Conservation (phyloP, 208 protist genomes). For the Kentomonas sorsogonicus region DNA sequence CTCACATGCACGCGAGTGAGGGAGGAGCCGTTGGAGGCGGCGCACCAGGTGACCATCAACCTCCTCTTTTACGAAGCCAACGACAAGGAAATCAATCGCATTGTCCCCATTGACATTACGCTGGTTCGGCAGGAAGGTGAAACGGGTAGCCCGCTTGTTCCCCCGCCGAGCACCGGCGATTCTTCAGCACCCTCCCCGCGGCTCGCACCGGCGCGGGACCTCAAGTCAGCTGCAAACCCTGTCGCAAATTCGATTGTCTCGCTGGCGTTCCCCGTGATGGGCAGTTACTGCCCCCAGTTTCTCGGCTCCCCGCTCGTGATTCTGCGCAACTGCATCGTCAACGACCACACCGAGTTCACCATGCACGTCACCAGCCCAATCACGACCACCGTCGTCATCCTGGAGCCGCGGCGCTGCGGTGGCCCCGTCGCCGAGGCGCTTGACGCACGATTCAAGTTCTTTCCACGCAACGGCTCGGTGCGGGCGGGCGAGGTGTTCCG, state of each 20-base stretch:
- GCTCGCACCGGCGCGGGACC: background rate
- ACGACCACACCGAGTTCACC: slow-evolving; percentile 67
- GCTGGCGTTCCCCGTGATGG: too few species aligned
- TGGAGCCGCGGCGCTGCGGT: slow-evolving; percentile 64
- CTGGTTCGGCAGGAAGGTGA: slow-evolving; percentile 56
- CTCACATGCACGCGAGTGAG: slow-evolving; percentile 39
- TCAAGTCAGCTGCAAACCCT: too few species aligned
- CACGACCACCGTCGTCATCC: slow-evolving; percentile 64
- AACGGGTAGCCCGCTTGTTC: slow-evolving; percentile 11
- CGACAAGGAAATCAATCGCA: slow-evolving; percentile 74
- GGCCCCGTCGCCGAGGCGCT: slow-evolving; percentile 26
- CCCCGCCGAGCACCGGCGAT: too few species aligned
- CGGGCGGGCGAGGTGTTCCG: slow-evolving; percentile 34
- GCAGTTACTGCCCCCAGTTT: slow-evolving; percentile 46
- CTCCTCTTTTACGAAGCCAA: slow-evolving; percentile 75
- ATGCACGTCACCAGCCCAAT: slow-evolving; percentile 44
- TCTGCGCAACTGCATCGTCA: slow-evolving; percentile 62
- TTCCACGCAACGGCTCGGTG: slow-evolving; percentile 59
- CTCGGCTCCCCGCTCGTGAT: slow-evolving; percentile 65
- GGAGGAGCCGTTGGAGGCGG: slow-evolving; percentile 38
- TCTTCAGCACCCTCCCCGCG: background rate
- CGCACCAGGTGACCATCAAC: slow-evolving; percentile 73
- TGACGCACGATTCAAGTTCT: slow-evolving; percentile 78
- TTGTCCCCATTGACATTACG: slow-evolving; percentile 79
- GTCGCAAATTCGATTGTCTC: too few species aligned